Base-by-base conservation (phyloP, 2,329 filamentous ascomycete species). In the Exserohilum rostratum region DNA sequence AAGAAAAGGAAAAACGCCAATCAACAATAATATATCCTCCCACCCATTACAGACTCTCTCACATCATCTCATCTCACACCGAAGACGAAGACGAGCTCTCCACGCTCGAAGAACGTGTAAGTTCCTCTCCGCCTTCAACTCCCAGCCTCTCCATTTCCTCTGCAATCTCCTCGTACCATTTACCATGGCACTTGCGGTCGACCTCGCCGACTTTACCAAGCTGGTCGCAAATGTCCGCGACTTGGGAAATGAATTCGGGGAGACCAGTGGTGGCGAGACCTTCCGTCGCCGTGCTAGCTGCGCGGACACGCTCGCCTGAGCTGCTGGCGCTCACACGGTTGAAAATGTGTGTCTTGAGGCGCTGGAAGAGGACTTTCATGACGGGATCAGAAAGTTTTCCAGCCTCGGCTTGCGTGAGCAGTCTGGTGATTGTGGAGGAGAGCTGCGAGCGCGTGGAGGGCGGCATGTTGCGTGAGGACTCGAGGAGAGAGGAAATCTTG, bases 141-240 rank as follows among this genome's bases (percentile, higher is more conserved):
- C 68, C 71, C 46, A 71, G 53, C 17, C 69, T 69, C 53, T 77
- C 74, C 58, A 85, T 79, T 70, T 82, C 84, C 57, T 81, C 80
- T 0, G 85, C 84, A 58, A 90, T 82, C 40, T 80, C 76, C 73
- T 90, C 88, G 80, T 90, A 92, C 87, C 88, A 91, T 38, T 77
- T 68, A 11, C 84, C 84, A 72, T 91, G 89, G 6, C 85, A 82
- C 57, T 85, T 86, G 58, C 87, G 82, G 69, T 92, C 89, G 5
- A 91, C 86, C 4, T 78, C 78, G 12, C 87, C 86, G 3, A 91
- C 82, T 68, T 83, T 83, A 37, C 83, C 82, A 55, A 92, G 76
- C 67, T 87, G 80, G 30, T 90, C 88, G 6, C 90, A 86, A 63
- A 92, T 87, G 44, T 85, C 85, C 29, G 87, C 81, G 12, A 92